Evolutionary conservation across 2,329 filamentous ascomycete species (phyloP).

Genomic region (Cylindrodendrum hubeiense): DNA sequence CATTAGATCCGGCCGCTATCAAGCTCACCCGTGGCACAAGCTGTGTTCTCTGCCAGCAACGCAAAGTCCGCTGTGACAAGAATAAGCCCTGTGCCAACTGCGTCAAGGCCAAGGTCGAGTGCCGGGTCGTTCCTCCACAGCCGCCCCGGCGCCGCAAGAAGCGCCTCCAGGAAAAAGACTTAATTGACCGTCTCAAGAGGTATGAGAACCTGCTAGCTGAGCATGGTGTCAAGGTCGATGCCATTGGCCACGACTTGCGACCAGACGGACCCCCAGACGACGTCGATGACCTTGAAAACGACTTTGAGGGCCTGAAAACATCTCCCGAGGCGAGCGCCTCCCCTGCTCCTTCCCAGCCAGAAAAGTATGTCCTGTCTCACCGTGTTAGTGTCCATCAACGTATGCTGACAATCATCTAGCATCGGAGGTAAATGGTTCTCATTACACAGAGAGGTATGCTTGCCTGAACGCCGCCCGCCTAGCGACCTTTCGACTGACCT

Average conservation of each 20-base stretch:
- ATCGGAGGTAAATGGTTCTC: slow-evolving; percentile 58
- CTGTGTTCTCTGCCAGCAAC: slow-evolving; percentile 81
- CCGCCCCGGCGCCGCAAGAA: slow-evolving; percentile 70
- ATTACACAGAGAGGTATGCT: slow-evolving; percentile 65
- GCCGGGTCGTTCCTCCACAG: slow-evolving; percentile 68
- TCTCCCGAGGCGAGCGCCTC: slow-evolving; percentile 60
- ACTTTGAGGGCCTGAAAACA: slow-evolving; percentile 67
- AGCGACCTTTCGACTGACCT: slow-evolving; percentile 14
- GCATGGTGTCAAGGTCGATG: slow-evolving; percentile 77
- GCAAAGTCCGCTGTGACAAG: slow-evolving; percentile 82
- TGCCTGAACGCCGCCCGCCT: background rate
- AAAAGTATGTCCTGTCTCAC: slow-evolving; percentile 40
- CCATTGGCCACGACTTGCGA: slow-evolving; percentile 65
- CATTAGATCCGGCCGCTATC: slow-evolving; percentile 57
- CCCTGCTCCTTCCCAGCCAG: slow-evolving; percentile 44
- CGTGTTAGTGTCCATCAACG: background rate
- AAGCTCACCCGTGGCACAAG: slow-evolving; percentile 71
- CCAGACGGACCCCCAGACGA: slow-evolving; percentile 57
- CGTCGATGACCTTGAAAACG: slow-evolving; percentile 67
- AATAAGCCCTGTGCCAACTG: slow-evolving; percentile 79
- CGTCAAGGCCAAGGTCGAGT: slow-evolving; percentile 71
- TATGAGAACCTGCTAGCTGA: slow-evolving; percentile 77
- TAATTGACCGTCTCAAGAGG: slow-evolving; percentile 75
- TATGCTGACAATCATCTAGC: slow-evolving; percentile 28
- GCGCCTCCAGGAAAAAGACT: slow-evolving; percentile 76